phyloP scores from a whole-genome alignment of 371 early-diverging fungal species.

The Mortierella polycephala region DNA sequence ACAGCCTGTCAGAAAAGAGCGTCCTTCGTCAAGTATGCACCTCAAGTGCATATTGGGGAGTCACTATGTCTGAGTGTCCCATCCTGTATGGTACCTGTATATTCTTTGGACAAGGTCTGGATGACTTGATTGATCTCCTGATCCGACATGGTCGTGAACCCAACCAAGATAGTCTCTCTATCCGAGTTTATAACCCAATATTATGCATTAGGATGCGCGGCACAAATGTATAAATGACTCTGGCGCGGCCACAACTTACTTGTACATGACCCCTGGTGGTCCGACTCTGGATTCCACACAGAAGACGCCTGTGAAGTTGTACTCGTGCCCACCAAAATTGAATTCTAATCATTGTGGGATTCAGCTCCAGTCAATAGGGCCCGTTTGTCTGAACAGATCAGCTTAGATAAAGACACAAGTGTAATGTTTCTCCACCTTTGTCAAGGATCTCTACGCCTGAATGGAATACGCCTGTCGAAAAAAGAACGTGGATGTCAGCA shows the following conservation, averaged over 20 bases:
- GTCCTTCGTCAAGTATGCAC: no score
- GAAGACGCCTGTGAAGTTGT: slow-evolving; percentile 72
- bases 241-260: slow-evolving; percentile 50
- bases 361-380: background rate
- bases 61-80: background rate
- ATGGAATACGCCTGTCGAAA: slow-evolving; percentile 66
- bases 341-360: slow-evolving; percentile 56
- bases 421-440: slow-evolving; percentile 38
- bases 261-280: slow-evolving; percentile 68
- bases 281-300: slow-evolving; percentile 66
- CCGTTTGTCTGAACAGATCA: background rate
- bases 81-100: slow-evolving; percentile 42
- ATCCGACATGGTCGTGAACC: slow-evolving; percentile 60
- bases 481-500: background rate
- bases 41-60: no score
- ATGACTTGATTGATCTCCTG: slow-evolving; percentile 61
- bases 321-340: slow-evolving; percentile 74
- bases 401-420: background rate
- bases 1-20: background rate
- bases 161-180: slow-evolving; percentile 70
- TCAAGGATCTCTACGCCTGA: slow-evolving; percentile 72
- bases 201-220: background rate
- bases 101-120: slow-evolving; percentile 65
- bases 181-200: background rate
- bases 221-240: background rate